phyloP scores from a whole-genome alignment of 371 early-diverging fungal genomes.

The Rhizopus delemar region DNA sequence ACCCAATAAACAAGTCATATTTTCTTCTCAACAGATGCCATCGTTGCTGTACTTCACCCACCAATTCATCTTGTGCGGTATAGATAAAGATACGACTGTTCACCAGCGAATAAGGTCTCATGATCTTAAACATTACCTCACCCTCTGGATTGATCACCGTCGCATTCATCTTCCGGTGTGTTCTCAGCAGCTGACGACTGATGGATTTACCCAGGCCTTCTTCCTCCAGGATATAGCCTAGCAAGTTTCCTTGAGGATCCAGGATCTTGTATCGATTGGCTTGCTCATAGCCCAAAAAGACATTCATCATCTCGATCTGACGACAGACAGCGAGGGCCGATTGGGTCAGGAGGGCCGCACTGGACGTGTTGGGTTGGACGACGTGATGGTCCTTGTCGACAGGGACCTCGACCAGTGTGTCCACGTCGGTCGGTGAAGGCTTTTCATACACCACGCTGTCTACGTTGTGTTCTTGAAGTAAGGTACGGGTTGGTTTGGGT shows the following conservation, averaged over 20 bases:
- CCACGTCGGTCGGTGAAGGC: slow-evolving; percentile 4
- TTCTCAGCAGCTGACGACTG: slow-evolving; percentile 73
- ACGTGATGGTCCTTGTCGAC: slow-evolving; percentile 28
- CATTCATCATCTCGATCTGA: slow-evolving; percentile 85
- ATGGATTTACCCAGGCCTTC: slow-evolving; percentile 65
- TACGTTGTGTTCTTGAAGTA: not conserved
- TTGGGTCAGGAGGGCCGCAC: slow-evolving; percentile 52
- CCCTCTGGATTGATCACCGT: slow-evolving; percentile 72
- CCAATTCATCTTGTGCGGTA: slow-evolving; percentile 60
- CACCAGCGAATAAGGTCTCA: slow-evolving; percentile 77
- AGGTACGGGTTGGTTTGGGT: slow-evolving; percentile 5
- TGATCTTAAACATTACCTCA: slow-evolving; percentile 71
- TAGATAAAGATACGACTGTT: slow-evolving; percentile 75
- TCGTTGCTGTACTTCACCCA: slow-evolving; percentile 88
- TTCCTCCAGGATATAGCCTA: slow-evolving; percentile 84
- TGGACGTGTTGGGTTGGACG: slow-evolving; percentile 38
- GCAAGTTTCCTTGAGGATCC: slow-evolving; percentile 67
- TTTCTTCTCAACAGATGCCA: slow-evolving; percentile 86
- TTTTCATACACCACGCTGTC: slow-evolving; percentile 3
- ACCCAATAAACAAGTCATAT: slow-evolving; percentile 78
- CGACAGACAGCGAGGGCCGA: slow-evolving; percentile 72
- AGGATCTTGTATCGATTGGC: slow-evolving; percentile 86
- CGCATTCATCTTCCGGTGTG: slow-evolving; percentile 81
- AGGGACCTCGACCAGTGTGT: slow-evolving; percentile 39
- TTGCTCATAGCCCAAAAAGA: slow-evolving; percentile 82